Evolutionary conservation across 352 stramenopile species (phyloP).

Genomic region (Pythium brachiatum): DNA sequence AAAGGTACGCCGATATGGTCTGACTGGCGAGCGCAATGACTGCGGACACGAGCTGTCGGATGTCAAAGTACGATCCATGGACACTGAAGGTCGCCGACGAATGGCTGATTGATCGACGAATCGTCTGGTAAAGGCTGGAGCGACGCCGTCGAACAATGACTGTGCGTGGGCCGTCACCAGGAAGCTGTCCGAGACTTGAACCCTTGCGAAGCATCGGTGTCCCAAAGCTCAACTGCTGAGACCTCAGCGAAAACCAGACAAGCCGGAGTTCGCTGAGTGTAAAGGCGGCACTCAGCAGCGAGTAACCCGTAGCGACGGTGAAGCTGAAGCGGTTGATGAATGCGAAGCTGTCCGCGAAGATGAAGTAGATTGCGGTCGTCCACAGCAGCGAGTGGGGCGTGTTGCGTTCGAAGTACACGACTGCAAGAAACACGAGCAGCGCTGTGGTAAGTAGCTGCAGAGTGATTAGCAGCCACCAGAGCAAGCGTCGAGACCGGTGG

Average conservation of each 20-base stretch:
- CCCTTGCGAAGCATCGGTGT: background rate
- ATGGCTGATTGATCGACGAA: no score
- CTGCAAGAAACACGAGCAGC: conserved; percentile 1
- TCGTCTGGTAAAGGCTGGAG: no score
- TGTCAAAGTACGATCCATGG: conserved; percentile 15
- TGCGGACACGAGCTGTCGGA: background rate
- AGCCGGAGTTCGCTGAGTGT: conserved; percentile 3
- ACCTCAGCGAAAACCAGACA: conserved; percentile 11
- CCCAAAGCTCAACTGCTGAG: conserved; percentile 8
- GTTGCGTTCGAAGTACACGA: conserved; percentile 2
- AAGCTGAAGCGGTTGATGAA: conserved; percentile 10
- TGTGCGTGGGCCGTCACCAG: no score
- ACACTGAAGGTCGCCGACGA: conserved; percentile 4
- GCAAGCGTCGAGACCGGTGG: background rate
- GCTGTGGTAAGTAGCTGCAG: conserved; percentile 5
- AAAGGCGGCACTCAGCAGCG: conserved; percentile 3
- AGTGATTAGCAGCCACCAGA: conserved; percentile 9
- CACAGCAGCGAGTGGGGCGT: conserved; percentile 17
- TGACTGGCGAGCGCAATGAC: conserved; percentile 7
- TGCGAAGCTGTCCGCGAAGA: conserved; percentile 19
- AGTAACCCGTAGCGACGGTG: conserved; percentile 3
- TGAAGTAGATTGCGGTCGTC: conserved; percentile 18
- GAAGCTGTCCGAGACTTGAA: no score
- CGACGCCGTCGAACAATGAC: no score
- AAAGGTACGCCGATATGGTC: conserved; percentile 8